Evolutionary conservation across 805 yeast species (phyloP), one percentile per base, ranked within the genome.

Genomic region (Tetrapisispora taiwanensis): DNA sequence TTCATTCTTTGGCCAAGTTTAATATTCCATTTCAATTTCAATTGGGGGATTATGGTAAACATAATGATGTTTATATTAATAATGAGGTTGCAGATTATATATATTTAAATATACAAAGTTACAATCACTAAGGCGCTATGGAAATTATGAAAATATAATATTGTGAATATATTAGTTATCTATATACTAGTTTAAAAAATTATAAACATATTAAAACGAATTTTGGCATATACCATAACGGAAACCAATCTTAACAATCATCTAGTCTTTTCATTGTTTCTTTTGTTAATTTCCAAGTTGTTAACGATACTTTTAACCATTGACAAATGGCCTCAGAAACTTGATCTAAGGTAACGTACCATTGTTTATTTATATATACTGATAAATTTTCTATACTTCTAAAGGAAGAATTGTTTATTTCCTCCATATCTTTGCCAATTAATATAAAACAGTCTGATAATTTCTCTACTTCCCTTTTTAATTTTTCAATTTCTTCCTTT

Each of bases 1-100:
- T 54, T 1, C 35, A 50, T 0, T 68, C 68, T 55, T 58, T 79
- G 2, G 51, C 58, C 7, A 30, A 37, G 0, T 13, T 35, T 3
- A 47, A 46, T 2, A 46, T 58, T 0, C 48, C 47, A 0, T 55
- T 56, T 41, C 52, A 48, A 10, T 39, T 53, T 18, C 43, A 57
- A 14, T 45, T 62, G 22, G 75, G 62, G 1, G 58, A 69, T 33
- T 71, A 71, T 62, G 90, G 94, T 1, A 42, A 50, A 33, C 94
- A 84, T 51, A 81, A 84, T 56, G 76, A 81, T 38, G 85, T 82
- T 19, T 81, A 75, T 56, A 55, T 62, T 28, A 62, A 67, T 45
- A 39, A 48, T n/a, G 59, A 64, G 30, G 59, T 79, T 17, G 70
- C 30, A 12, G 72, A 4, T 49, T 56, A 17, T 62, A 56, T 46